Evolutionary conservation across 805 yeast species (phyloP).

Genomic region (Candida silvicultrix): DNA sequence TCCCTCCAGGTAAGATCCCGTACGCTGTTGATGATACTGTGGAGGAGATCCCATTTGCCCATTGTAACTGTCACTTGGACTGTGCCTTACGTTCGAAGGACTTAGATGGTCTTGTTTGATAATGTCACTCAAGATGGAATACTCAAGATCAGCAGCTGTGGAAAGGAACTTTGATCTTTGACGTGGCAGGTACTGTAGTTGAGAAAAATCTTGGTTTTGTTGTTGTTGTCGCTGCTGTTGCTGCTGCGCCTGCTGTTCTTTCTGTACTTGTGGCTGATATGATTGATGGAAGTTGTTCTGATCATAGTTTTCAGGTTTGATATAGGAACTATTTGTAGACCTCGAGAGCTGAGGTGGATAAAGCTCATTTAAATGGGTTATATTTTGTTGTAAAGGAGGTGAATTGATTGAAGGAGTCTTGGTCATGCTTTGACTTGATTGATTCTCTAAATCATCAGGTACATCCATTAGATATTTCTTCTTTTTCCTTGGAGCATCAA

Average conservation of each 20-base stretch:
- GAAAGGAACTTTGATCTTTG: constrained; percentile 47
- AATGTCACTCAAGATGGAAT: constrained; percentile 61
- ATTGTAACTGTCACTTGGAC: constrained; percentile 3
- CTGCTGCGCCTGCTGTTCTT: background rate
- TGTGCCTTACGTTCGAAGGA: background rate
- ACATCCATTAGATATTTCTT: constrained; percentile 75
- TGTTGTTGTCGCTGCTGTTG: constrained; percentile 3
- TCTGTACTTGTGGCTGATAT: background rate
- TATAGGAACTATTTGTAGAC: background rate
- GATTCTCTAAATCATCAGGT: constrained; percentile 24
- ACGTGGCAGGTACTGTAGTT: constrained; percentile 15
- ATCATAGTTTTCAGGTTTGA: background rate
- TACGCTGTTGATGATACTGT: background rate
- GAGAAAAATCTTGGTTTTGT: constrained; percentile 13
- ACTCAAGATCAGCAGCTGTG: constrained; percentile 68
- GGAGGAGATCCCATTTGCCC: constrained; percentile 8
- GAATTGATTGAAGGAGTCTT: background rate
- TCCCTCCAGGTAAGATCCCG: background rate
- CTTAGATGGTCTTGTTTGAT: constrained; percentile 33
- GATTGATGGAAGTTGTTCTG: background rate
- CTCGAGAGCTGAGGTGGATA: constrained; percentile 4
- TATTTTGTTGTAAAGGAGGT: background rate
- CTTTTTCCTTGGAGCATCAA: constrained; percentile 83
- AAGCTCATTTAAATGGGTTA: constrained; percentile 1
- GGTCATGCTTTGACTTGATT: background rate